Conservation (phyloP, 805 yeast genomes). For the Barnettozyma populi region DNA sequence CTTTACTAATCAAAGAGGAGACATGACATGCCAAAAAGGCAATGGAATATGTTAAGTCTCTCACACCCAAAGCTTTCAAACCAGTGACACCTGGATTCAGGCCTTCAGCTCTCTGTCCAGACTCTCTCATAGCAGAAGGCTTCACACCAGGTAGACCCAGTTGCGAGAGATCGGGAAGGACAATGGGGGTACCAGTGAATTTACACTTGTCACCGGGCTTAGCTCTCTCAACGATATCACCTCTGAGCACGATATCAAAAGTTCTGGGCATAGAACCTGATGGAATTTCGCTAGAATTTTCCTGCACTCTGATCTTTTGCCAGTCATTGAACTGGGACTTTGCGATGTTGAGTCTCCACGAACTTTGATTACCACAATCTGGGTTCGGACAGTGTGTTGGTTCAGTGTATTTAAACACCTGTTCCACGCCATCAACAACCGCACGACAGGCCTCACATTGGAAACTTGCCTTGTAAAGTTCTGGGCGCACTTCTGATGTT, state of each 20-base stretch:
- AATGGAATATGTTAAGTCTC: conserved; percentile 87
- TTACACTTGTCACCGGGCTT: conserved; percentile 96
- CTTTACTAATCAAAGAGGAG: conserved; percentile 46
- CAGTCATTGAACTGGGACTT: conserved; percentile 90
- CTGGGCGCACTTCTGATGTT: conserved; percentile 95
- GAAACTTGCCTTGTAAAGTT: conserved; percentile 78
- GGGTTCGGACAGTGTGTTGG: conserved; percentile 90
- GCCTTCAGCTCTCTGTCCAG: conserved; percentile 51
- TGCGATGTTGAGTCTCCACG: conserved; percentile 78
- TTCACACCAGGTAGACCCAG: conserved; percentile 93
- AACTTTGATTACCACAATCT: conserved; percentile 77
- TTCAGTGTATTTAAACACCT: conserved; percentile 87
- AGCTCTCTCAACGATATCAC: conserved; percentile 91
- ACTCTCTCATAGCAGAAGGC: conserved; percentile 73
- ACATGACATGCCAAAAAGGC: conserved; percentile 93
- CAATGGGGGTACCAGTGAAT: conserved; percentile 92
- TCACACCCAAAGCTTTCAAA: conserved; percentile 74
- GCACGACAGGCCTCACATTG: conserved; percentile 87
- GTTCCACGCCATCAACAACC: conserved; percentile 83
- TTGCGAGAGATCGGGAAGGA: conserved; percentile 90
- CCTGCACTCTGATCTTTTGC: conserved; percentile 95
- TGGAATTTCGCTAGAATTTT: conserved; percentile 93
- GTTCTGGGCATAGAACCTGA: conserved; percentile 99
- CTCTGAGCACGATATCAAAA: conserved; percentile 84
- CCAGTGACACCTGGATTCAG: conserved; percentile 85